Percentiles rank a stretch among this genome's conserved stretches.
Evolutionary conservation across 1,284 basidiomycete genomes (phyloP).

Genomic region (Chiua sp.): DNA sequence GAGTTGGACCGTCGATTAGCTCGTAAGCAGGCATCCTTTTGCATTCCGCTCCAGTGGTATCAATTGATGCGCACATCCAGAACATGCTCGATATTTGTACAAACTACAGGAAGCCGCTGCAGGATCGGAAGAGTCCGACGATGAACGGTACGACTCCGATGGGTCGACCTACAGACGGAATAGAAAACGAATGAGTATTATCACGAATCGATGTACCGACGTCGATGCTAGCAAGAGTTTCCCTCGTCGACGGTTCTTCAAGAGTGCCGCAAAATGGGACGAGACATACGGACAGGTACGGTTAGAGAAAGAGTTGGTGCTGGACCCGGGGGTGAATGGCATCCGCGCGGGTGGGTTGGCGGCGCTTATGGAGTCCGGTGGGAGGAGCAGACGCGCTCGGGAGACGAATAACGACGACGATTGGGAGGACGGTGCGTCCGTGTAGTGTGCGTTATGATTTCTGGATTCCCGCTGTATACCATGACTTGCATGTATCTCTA

Average conservation of each 20-base stretch:
- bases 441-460: constrained; percentile 4
- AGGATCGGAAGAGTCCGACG: constrained; percentile 50
- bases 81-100: constrained; percentile 69
- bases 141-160: constrained; percentile 59
- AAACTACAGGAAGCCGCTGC: constrained; percentile 59
- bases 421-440: constrained; percentile 33
- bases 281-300: constrained; percentile 29
- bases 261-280: constrained; percentile 52
- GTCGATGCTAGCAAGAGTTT: constrained; percentile 33
- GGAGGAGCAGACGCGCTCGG: constrained; percentile 12
- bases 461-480: neutral
- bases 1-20: constrained; percentile 72
- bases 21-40: constrained; percentile 50
- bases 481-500: neutral
- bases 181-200: constrained; percentile 68
- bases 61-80: constrained; percentile 39
- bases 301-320: constrained; percentile 27
- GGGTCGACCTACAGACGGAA: constrained; percentile 43
- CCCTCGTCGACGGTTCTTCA: constrained; percentile 60
- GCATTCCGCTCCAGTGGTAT: neutral
- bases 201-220: constrained; percentile 62
- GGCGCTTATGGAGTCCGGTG: constrained; percentile 34
- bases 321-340: constrained; percentile 20
- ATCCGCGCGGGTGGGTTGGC: constrained; percentile 18
- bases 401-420: constrained; percentile 32